phyloP scores from a whole-genome alignment of 2,329 filamentous ascomycete species.

The Purpureocillium takamizusanense region DNA sequence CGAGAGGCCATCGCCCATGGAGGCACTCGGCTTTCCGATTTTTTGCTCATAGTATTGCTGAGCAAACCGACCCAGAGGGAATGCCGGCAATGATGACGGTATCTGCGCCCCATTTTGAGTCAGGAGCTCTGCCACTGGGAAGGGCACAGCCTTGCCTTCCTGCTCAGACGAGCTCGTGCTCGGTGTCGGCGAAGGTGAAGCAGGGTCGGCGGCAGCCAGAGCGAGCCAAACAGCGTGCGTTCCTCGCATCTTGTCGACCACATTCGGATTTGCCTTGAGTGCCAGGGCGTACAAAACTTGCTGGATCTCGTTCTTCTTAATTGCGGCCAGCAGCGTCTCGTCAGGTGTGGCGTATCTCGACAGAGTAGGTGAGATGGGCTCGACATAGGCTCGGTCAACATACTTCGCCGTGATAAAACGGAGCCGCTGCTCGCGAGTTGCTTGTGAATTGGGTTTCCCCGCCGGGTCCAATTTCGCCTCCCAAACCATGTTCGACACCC shows the following conservation, averaged over 20 bases:
- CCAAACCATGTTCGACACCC: constrained; percentile 94
- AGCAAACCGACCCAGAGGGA: constrained; percentile 74
- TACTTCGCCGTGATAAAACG: constrained; percentile 95
- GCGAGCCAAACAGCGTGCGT: constrained; percentile 89
- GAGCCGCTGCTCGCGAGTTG: constrained; percentile 82
- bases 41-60: constrained; percentile 81
- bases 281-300: constrained; percentile 87
- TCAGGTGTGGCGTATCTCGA: constrained; percentile 73
- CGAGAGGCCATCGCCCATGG: constrained; percentile 48
- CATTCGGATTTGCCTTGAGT: constrained; percentile 78
- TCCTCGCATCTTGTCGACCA: constrained; percentile 73
- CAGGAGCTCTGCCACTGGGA: constrained; percentile 83
- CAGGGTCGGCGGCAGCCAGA: constrained; percentile 85
- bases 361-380: constrained; percentile 64
- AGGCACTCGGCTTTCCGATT: constrained; percentile 35
- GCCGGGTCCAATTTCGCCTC: constrained; percentile 72
- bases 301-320: constrained; percentile 94
- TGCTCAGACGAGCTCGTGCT: constrained; percentile 32
- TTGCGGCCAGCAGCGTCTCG: constrained; percentile 80
- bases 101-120: constrained; percentile 92
- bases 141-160: constrained; percentile 52
- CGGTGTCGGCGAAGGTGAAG: constrained; percentile 53
- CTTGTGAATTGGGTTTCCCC: constrained; percentile 65
- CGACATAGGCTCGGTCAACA: constrained; percentile 72
- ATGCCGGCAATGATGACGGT: constrained; percentile 63